These are phyloP conservation scores for Prillingera fragicola DNA, from an alignment of 1,284 basidiomycete species.

Conservation along the genomic window DNA sequence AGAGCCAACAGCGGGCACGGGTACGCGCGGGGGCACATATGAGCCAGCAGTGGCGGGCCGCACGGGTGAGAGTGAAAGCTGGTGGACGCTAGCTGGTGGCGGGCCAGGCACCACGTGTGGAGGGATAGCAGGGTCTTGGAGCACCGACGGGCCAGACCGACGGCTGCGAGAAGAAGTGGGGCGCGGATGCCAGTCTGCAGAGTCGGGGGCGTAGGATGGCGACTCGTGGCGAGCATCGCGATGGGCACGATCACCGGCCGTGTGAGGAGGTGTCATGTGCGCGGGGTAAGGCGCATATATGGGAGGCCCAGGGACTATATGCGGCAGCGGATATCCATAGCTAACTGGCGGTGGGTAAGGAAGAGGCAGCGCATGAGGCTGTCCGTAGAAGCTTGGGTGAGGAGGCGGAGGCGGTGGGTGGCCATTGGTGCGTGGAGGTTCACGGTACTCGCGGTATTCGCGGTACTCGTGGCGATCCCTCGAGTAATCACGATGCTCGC, in stretches of 20 bases:
- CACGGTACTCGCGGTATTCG: background rate
- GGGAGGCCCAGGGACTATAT: too few relatives aligned
- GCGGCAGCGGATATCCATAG: too few relatives aligned
- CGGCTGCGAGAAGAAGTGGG: background rate
- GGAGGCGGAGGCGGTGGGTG: too few relatives aligned
- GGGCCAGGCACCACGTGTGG: conserved; percentile 9
- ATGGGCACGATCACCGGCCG: background rate
- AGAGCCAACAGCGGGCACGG: too few relatives aligned
- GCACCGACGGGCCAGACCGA: too few relatives aligned
- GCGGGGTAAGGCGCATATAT: background rate
- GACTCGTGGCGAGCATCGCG: conserved; percentile 2
- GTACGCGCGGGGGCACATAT: too few relatives aligned
- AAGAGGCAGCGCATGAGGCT: too few relatives aligned
- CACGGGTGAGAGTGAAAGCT: too few relatives aligned
- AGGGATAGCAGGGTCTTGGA: background rate
- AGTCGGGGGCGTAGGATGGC: background rate
- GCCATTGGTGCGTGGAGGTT: too few relatives aligned
- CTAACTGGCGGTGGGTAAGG: too few relatives aligned
- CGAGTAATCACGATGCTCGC: background rate
- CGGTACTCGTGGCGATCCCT: background rate
- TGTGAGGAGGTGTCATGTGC: background rate
- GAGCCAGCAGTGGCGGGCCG: too few relatives aligned
- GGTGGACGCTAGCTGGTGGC: conserved; percentile 2
- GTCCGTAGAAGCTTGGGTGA: too few relatives aligned
- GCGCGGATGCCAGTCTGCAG: background rate